Evolutionary conservation across 257 asterid genomes (phyloP).

Genomic region (Solanum sitiens): DNA sequence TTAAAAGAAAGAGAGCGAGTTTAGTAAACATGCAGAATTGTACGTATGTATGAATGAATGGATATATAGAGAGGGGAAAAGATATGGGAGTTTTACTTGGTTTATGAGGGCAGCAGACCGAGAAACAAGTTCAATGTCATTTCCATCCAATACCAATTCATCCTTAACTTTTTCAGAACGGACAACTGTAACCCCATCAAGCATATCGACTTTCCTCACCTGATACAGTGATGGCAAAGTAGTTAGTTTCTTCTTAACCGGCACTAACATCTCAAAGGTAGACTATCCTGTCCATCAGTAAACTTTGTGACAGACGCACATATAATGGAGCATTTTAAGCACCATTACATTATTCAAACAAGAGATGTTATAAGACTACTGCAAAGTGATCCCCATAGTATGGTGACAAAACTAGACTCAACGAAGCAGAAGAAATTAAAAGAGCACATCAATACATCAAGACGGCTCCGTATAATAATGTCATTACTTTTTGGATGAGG

Average conservation of each 20-base stretch:
- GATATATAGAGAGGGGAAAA: background rate
- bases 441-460: background rate
- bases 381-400: background rate
- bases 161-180: background rate
- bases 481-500: background rate
- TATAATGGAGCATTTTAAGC: background rate
- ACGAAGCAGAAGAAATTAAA: background rate
- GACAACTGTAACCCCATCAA: background rate
- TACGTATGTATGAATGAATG: background rate
- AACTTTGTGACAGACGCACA: background rate
- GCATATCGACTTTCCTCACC: constrained; percentile 1
- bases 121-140: background rate
- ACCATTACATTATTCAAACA: background rate
- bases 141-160: background rate
- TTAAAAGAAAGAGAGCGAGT: background rate
- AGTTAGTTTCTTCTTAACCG: background rate
- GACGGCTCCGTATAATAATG: background rate
- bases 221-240: background rate
- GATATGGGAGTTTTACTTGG: background rate
- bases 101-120: background rate
- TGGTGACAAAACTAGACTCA: background rate
- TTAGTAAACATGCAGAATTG: background rate
- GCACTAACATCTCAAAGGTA: background rate
- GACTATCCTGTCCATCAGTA: background rate
- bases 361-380: background rate